Evolutionary conservation across 1,284 basidiomycete species (phyloP), one percentile per base, ranked within the genome.

Genomic region (Coniferiporia sulphurascens): DNA sequence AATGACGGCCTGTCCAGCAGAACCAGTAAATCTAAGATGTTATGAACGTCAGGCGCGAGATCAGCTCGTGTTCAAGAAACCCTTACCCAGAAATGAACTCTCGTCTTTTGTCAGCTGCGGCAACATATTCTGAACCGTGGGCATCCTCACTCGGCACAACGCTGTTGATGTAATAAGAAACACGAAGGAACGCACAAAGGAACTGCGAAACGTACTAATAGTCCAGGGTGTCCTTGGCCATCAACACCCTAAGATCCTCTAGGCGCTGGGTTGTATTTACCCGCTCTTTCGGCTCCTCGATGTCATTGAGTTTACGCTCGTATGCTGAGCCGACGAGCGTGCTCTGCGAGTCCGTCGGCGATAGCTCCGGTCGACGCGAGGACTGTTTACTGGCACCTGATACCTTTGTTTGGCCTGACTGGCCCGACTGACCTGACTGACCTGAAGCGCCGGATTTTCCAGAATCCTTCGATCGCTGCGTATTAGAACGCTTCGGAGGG

Each of bases 81-180:
- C 51, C 49, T 59, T 67, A 91, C 87, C 87, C 90, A 22, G 91
- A 87, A 55, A 97, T 86, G 77, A 83, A 97, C 67, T 89, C 84
- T 56, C 90, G 79, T 35, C 94, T 84, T 70, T 89, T 89, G 69
- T 97, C 93, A 52, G 85, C 84, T 5, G 79, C 72, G 7, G 91
- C 85, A 10, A 95, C 87, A 64, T 92, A 93, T 71, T 97, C 95
- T 3, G 92, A 94, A 60, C 85, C 85, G 70, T 97, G 94, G 9
- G 93, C 88, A 70, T 97, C 94, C 70, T 93, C 91, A 56, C 83
- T 87, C 1, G 93, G 91, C 35, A 96, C 76, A 58, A 90, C 69
- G 65, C 86, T 88, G 65, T 17, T 13, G 57, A 52, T 60, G 48
- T 60, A 36, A 55, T 56, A 50, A 55, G 62, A 50, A 50, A 50